phyloP scores from a whole-genome alignment of 805 yeast genomes.

The Lachancea waltii region DNA sequence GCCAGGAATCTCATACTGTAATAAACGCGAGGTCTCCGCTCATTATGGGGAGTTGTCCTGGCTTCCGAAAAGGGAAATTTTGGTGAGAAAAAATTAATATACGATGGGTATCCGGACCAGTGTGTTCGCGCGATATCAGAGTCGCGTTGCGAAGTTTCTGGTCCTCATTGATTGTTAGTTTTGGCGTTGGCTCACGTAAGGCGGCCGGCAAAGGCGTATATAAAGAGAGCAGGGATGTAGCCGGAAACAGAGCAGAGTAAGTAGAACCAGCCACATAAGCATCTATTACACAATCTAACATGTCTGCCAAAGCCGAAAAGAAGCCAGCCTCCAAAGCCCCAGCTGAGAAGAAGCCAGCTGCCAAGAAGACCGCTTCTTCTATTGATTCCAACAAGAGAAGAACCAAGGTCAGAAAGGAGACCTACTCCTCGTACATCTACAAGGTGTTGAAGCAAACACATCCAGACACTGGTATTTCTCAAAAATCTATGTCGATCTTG shows the following conservation, averaged over 20 bases:
- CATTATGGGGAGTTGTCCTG: constrained; percentile 21
- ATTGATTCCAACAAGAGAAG: constrained; percentile 82
- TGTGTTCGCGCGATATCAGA: constrained; percentile 4
- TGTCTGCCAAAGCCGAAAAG: constrained; percentile 28
- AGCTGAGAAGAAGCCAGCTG: constrained; percentile 92
- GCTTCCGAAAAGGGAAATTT: constrained; percentile 23
- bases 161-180: constrained; percentile 2
- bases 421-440: constrained; percentile 96
- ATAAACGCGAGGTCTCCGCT: constrained; percentile 15
- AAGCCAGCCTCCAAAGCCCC: constrained; percentile 88
- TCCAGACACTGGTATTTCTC: constrained; percentile 99
- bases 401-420: constrained; percentile 93
- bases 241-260: no score
- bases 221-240: constrained; percentile 1
- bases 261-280: neutral
- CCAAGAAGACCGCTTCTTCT: constrained; percentile 81
- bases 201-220: constrained; percentile 2
- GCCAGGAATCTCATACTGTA: constrained; percentile 16
- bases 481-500: constrained; percentile 97
- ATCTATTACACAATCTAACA: neutral
- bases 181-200: no score
- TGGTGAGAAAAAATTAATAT: constrained; percentile 8
- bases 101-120: constrained; percentile 10
- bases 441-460: constrained; percentile 98
- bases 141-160: constrained; percentile 10